Evolutionary conservation across 202 grass and related monocot genomes (phyloP).

Genomic region (Zizania palustris): DNA sequence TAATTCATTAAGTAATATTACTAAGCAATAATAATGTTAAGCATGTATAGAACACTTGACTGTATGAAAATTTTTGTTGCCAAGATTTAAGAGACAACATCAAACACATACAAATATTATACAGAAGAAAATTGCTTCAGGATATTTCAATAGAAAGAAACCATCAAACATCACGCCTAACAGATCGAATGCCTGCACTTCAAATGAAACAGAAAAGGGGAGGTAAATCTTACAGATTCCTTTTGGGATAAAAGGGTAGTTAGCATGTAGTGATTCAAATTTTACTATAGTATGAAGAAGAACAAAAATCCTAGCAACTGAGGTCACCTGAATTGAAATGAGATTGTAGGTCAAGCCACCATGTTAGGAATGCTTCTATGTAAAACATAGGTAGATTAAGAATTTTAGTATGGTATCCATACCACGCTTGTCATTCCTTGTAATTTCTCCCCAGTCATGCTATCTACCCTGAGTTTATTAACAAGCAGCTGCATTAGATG

Average conservation of each 20-base stretch:
- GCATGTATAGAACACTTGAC: too few relatives aligned
- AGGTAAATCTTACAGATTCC: constrained; percentile 49
- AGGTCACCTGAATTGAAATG: constrained; percentile 66
- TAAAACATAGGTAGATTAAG: neutral
- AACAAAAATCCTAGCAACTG: constrained; percentile 69
- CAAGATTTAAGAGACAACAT: constrained; percentile 32
- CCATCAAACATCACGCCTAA: constrained; percentile 22
- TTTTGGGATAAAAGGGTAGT: constrained; percentile 72
- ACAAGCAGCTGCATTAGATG: constrained; percentile 65
- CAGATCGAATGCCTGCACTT: neutral
- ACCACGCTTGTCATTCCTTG: constrained; percentile 75
- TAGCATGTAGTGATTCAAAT: constrained; percentile 89
- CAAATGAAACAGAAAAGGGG: constrained; percentile 24
- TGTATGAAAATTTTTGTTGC: neutral
- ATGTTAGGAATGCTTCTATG: constrained; percentile 22
- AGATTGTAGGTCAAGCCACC: constrained; percentile 22
- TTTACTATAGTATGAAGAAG: constrained; percentile 79
- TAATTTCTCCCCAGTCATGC: constrained; percentile 53
- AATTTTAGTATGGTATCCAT: constrained; percentile 13
- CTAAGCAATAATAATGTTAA: too few relatives aligned
- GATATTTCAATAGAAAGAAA: constrained; percentile 41
- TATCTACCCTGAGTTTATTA: constrained; percentile 62
- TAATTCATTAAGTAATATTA: too few relatives aligned
- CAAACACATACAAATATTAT: constrained; percentile 22
- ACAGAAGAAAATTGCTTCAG: constrained; percentile 12